A percentile compares a stretch with the other conserved stretches of the same genome.
Conservation (phyloP, 768 basidiomycete genomes). For the Russula olivacea region DNA sequence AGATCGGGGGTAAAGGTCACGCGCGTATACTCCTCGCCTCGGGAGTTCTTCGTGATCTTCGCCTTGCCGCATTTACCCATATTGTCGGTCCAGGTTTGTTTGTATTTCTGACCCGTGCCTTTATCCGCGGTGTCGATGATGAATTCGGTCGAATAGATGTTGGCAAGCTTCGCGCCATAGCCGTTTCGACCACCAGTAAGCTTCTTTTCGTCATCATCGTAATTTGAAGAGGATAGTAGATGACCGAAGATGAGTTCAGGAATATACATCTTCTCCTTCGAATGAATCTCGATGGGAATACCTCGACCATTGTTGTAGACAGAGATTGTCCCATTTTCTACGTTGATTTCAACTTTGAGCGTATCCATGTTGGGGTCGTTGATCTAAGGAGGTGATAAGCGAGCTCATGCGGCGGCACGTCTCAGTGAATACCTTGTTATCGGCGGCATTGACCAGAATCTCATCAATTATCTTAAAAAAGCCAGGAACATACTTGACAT, state of each 20-base stretch:
- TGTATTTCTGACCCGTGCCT: conserved; percentile 81
- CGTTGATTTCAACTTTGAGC: conserved; percentile 81
- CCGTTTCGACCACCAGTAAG: conserved; percentile 98
- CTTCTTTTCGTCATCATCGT: conserved; percentile 98
- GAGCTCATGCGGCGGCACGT: not conserved
- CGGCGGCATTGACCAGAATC: conserved; percentile 97
- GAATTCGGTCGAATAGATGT: conserved; percentile 97
- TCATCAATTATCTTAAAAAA: conserved; percentile 99
- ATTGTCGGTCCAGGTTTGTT: conserved; percentile 90
- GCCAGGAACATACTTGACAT: conserved; percentile 88
- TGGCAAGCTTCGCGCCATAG: conserved; percentile 96
- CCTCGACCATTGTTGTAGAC: conserved; percentile 95
- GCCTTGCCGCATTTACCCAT: conserved; percentile 84
- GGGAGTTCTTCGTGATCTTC: conserved; percentile 89
- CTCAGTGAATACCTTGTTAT: conserved; percentile 81
- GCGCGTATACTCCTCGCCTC: conserved; percentile 84
- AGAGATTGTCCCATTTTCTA: conserved; percentile 79
- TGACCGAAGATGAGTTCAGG: conserved; percentile 98
- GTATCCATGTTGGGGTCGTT: conserved; percentile 90
- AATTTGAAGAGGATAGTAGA: conserved; percentile 90
- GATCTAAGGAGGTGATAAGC: conserved; percentile 48
- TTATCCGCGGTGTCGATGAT: conserved; percentile 94
- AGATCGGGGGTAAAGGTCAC: conserved; percentile 94
- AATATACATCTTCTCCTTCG: conserved; percentile 88
- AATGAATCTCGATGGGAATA: conserved; percentile 95